phyloP scores from a whole-genome alignment of 345 rosid genomes.

The Camelina sativa region DNA sequence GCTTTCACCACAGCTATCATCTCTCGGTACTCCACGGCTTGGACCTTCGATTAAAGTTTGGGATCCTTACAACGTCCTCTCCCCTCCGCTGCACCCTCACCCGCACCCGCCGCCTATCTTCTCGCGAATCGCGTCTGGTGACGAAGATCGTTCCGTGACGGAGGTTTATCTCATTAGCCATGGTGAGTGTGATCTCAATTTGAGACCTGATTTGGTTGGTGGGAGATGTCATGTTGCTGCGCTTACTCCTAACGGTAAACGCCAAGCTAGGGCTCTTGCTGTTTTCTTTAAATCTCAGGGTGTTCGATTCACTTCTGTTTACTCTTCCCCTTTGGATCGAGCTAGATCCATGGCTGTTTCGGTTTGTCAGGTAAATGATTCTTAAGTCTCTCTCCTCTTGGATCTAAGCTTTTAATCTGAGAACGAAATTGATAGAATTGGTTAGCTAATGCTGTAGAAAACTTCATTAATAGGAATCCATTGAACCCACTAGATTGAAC shows the following conservation, averaged over 20 bases:
- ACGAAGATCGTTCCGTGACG: conserved; percentile 49
- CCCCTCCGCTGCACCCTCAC: conserved; percentile 58
- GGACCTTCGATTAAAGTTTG: conserved; percentile 93
- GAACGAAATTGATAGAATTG: neutral
- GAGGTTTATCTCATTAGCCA: conserved; percentile 80
- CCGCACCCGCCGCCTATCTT: conserved; percentile 49
- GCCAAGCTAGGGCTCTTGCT: conserved; percentile 94
- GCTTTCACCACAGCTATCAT: conserved; percentile 86
- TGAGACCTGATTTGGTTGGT: conserved; percentile 78
- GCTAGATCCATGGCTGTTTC: conserved; percentile 81
- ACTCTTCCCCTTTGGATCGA: conserved; percentile 81
- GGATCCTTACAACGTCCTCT: conserved; percentile 94
- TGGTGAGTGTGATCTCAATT: conserved; percentile 76
- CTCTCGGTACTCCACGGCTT: conserved; percentile 84
- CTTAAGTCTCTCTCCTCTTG: neutral
- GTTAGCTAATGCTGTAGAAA: neutral
- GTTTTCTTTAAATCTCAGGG: conserved; percentile 84
- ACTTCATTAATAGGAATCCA: neutral
- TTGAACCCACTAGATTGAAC: neutral
- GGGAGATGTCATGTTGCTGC: conserved; percentile 77
- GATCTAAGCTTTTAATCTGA: neutral
- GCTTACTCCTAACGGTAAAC: conserved; percentile 73
- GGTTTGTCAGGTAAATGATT: conserved; percentile 69
- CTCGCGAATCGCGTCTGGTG: conserved; percentile 36
- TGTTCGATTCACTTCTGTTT: conserved; percentile 69